These are phyloP conservation scores for Talaromyces sp. DNA, from an alignment of 2,329 filamentous ascomycete species.

Conservation along the genomic window DNA sequence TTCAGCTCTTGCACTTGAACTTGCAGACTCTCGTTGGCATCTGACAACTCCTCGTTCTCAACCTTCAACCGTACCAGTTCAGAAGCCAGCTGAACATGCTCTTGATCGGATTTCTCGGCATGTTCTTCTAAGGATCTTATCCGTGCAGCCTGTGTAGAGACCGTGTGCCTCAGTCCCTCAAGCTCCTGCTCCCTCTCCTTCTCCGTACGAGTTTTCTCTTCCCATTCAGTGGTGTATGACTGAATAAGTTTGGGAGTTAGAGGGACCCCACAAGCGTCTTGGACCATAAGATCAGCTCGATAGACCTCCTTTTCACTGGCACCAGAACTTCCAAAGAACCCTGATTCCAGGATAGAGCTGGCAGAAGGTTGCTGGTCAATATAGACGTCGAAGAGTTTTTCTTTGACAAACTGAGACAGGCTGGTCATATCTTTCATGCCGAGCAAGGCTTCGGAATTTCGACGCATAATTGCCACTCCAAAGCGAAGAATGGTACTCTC, in stretches of 20 bases:
- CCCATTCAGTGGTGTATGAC: slow-evolving; percentile 80
- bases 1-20: slow-evolving; percentile 81
- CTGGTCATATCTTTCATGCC: slow-evolving; percentile 86
- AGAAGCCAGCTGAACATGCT: slow-evolving; percentile 85
- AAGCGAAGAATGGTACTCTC: slow-evolving; percentile 87
- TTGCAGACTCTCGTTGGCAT: slow-evolving; percentile 82
- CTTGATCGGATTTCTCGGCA: slow-evolving; percentile 78
- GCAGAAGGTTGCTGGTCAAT: slow-evolving; percentile 90
- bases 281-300: slow-evolving; percentile 84
- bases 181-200: slow-evolving; percentile 78
- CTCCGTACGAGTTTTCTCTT: slow-evolving; percentile 77
- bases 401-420: slow-evolving; percentile 84
- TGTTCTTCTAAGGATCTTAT: slow-evolving; percentile 84
- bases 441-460: slow-evolving; percentile 73
- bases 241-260: slow-evolving; percentile 78
- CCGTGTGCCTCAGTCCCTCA: slow-evolving; percentile 62
- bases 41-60: slow-evolving; percentile 80
- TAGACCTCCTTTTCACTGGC: slow-evolving; percentile 92
- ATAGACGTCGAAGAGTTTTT: slow-evolving; percentile 92
- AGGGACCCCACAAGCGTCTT: slow-evolving; percentile 83
- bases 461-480: slow-evolving; percentile 91
- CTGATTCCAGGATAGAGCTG: slow-evolving; percentile 89
- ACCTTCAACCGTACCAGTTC: slow-evolving; percentile 90
- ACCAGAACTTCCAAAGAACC: slow-evolving; percentile 91
- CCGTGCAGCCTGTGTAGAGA: slow-evolving; percentile 62